Evolutionary conservation across 2,329 filamentous ascomycete species (phyloP), one percentile per base, ranked within the genome.

Genomic region (Clarireedia monteithiana): DNA sequence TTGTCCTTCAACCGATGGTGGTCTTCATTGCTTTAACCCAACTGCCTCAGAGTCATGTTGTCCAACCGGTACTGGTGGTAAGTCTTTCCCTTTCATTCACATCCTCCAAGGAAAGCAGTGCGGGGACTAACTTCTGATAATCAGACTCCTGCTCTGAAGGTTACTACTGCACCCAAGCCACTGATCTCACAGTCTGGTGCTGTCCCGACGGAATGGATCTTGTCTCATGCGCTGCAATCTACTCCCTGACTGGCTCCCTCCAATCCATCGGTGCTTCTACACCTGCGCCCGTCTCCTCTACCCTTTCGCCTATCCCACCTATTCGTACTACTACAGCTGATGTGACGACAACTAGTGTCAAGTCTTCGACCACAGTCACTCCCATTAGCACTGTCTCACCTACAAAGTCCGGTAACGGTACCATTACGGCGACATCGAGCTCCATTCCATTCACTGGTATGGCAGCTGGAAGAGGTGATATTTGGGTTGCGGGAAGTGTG

Each of bases 141-240:
- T 42, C 9, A 56, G 54, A 56, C n/a, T 56, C 54, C 17, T 56
- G 54, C 54, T 56, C 54, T 23, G 42, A 56, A 27, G 54, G 42
- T 15, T 86, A 79, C 73, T 85, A 80, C 74, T 86, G 83, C 73
- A 76, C 80, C n/a, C 73, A 77, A 62, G 77, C 83, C 66, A 67
- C 70, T 52, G 64, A 68, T 46, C 69, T 71, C 53, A 71, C 75
- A 56, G 84, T 82, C 36, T 78, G 78, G 73, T 86, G 83, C 74
- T 86, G 83, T 70, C 80, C 81, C 39, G 24, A 62, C 57, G 62
- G 71, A 59, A 73, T 79, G 74, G 73, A 76, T 59, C 73, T 83
- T 49, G 70, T 69, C 26, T 70, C 77, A 47, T 86, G 83, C 69
- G 82, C 82, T 55, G 69, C 72, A 52, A 73, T 71, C 30, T 78